These are phyloP conservation scores for Pythium brachiatum DNA, from an alignment of 352 stramenopile genomes.

Conservation along the genomic window DNA sequence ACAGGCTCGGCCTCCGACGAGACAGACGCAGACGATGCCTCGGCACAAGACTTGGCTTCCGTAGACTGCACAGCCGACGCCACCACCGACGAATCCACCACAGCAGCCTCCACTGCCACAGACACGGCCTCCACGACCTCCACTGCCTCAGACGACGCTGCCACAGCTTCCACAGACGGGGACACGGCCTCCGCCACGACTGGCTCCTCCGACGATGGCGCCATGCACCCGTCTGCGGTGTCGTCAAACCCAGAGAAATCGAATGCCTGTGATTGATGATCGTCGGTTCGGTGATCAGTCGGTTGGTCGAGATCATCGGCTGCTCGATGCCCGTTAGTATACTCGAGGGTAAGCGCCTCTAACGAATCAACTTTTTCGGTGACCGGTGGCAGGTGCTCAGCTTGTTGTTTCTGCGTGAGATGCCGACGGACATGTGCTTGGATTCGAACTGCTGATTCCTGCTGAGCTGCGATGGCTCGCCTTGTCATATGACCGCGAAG, in stretches of 20 bases:
- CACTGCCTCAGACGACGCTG: background rate
- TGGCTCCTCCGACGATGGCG: background rate
- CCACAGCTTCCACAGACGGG: background rate
- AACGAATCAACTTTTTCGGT: slow-evolving; percentile 3
- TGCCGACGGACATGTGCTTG: slow-evolving; percentile 26
- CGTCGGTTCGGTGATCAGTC: background rate
- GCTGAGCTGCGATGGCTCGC: slow-evolving; percentile 11
- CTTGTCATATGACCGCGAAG: slow-evolving; percentile 25
- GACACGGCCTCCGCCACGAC: background rate
- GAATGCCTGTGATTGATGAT: background rate
- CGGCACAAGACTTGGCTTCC: too few species aligned
- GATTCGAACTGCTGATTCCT: slow-evolving; percentile 21
- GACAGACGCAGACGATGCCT: too few species aligned
- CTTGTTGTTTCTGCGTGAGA: slow-evolving; percentile 11
- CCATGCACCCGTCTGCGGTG: too few species aligned
- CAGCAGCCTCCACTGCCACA: background rate
- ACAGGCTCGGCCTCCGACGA: too few species aligned
- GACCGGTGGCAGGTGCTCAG: background rate
- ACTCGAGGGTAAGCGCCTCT: too few species aligned
- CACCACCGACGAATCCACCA: background rate
- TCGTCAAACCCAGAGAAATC: background rate
- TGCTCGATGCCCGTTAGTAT: background rate
- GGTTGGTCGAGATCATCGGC: background rate
- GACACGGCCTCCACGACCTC: background rate
- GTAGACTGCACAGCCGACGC: too few species aligned